A percentile compares a stretch with the other conserved stretches of the same genome.
phyloP scores from a whole-genome alignment of 106 monocot genomes.

The Dendrobium officinale region DNA sequence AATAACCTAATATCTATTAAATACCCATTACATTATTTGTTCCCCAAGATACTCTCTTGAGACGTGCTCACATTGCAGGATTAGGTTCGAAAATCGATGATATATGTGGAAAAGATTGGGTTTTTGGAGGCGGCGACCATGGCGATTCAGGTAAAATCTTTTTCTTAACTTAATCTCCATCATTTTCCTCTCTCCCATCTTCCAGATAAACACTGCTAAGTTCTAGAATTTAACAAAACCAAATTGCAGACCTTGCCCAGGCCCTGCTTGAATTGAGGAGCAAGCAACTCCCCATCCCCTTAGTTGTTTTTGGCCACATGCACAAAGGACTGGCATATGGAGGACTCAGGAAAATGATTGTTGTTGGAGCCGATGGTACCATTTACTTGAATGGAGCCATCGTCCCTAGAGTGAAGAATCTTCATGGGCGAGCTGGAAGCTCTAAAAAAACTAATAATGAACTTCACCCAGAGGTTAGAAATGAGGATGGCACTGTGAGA shows the following conservation, averaged over 20 bases:
- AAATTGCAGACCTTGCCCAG: constrained; percentile 68
- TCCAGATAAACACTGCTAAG: background rate
- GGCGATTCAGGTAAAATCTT: constrained; percentile 67
- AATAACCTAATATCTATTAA: no score
- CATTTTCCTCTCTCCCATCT: background rate
- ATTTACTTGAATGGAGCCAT: constrained; percentile 88
- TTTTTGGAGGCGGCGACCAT: constrained; percentile 73
- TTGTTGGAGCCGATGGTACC: constrained; percentile 37
- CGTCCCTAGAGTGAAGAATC: constrained; percentile 64
- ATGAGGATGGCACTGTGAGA: constrained; percentile 22
- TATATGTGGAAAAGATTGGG: constrained; percentile 92
- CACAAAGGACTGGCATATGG: constrained; percentile 65
- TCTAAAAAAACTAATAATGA: background rate
- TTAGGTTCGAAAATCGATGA: constrained; percentile 59
- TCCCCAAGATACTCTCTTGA: background rate
- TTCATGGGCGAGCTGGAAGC: background rate
- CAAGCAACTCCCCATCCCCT: constrained; percentile 33
- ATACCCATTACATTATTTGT: no score
- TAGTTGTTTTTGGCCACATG: constrained; percentile 98
- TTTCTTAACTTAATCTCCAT: background rate
- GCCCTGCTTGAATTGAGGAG: constrained; percentile 57
- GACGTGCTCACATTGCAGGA: constrained; percentile 27
- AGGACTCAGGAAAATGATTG: constrained; percentile 72
- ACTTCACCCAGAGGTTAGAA: constrained; percentile 11
- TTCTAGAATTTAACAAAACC: background rate